Conservation (phyloP, 2,329 filamentous ascomycete species). For the Orbilia oligospora region DNA sequence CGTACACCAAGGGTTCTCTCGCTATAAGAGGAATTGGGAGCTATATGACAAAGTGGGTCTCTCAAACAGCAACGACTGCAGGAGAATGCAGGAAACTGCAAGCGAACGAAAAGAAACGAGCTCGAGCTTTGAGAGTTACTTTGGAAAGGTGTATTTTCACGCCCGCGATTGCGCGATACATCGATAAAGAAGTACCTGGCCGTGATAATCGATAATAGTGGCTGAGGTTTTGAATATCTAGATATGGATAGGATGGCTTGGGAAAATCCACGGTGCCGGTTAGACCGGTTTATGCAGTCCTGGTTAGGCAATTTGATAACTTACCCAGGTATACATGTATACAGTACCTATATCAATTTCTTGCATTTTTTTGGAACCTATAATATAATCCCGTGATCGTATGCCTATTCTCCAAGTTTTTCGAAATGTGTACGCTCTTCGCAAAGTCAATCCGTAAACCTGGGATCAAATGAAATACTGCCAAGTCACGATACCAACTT, state of each 20-base stretch:
- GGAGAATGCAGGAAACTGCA: not conserved
- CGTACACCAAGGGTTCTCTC: not conserved
- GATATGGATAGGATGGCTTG: not conserved
- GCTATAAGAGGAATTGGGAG: not conserved
- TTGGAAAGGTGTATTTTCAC: not conserved
- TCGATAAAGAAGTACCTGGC: not conserved
- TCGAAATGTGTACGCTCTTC: slow-evolving; percentile 3
- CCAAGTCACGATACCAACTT: slow-evolving; percentile 19
- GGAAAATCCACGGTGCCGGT: slow-evolving; percentile 20
- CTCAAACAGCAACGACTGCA: not conserved
- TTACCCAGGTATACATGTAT: no score
- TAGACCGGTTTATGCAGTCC: not conserved
- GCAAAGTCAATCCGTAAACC: not conserved
- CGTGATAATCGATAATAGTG: not conserved
- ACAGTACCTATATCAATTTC: not conserved
- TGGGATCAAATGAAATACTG: slow-evolving; percentile 13
- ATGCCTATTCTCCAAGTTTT: not conserved
- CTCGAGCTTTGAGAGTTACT: slow-evolving; percentile 3
- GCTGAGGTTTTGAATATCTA: not conserved
- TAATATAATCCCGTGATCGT: slow-evolving; percentile 5
- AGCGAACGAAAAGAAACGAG: slow-evolving; percentile 10
- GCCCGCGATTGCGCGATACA: slow-evolving; percentile 12
- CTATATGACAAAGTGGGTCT: slow-evolving; percentile 18
- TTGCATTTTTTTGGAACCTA: not conserved
- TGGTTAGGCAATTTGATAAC: not conserved